phyloP scores from a whole-genome alignment of 768 basidiomycete species.

The Pleurotus citrinopileatus region DNA sequence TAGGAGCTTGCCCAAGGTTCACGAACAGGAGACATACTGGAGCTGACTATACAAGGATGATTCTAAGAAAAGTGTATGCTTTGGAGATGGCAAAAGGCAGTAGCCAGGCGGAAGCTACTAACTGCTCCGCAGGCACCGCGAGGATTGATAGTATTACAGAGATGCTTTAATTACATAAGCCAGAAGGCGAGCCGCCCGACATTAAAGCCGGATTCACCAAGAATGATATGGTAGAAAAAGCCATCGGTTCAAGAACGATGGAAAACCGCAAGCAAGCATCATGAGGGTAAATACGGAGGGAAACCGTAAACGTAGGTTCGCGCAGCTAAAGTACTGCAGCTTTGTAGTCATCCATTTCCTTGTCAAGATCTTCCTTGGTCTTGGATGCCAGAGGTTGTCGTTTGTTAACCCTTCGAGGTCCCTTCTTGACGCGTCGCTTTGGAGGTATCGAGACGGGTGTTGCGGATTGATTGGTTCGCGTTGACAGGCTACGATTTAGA shows the following conservation, averaged over 20 bases:
- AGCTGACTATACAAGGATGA: too few relatives aligned
- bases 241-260: too few relatives aligned
- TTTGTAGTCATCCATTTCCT: conserved; percentile 80
- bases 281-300: too few relatives aligned
- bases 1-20: too few relatives aligned
- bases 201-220: neutral
- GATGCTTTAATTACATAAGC: neutral
- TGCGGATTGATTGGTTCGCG: conserved; percentile 19
- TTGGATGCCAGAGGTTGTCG: conserved; percentile 24
- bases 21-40: too few relatives aligned
- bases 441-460: conserved; percentile 27
- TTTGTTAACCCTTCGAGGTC: conserved; percentile 73
- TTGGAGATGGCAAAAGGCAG: too few relatives aligned
- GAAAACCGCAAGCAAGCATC: too few relatives aligned
- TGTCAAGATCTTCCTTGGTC: conserved; percentile 60
- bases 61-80: too few relatives aligned
- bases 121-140: too few relatives aligned
- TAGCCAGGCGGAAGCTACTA: too few relatives aligned
- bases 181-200: neutral
- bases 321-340: conserved; percentile 28
- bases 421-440: conserved; percentile 60
- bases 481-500: conserved; percentile 9
- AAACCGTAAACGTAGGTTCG: neutral
- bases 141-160: too few relatives aligned
- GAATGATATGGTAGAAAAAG: too few relatives aligned